Evolutionary conservation across 2,329 filamentous ascomycete genomes (phyloP).

Genomic region (Cordyceps fumosorosea): DNA sequence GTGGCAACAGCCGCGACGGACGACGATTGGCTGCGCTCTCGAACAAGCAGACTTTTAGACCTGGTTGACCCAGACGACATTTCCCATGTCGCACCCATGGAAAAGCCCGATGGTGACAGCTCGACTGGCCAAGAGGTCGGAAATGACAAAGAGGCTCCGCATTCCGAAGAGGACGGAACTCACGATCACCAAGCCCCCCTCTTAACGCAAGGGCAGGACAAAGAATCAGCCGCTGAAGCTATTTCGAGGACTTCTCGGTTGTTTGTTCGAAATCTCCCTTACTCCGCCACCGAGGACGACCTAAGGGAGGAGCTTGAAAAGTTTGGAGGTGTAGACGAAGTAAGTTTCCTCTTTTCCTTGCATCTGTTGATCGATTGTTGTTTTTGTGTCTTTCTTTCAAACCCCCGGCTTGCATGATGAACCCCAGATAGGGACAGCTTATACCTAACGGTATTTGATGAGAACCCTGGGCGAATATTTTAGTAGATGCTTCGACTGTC

Average conservation of each 20-base stretch:
- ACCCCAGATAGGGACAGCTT: slow-evolving; percentile 99
- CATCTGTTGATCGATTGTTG: slow-evolving; percentile 15
- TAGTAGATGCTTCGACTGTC: slow-evolving; percentile 99
- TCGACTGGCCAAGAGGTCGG: slow-evolving; percentile 6
- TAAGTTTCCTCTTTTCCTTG: slow-evolving; percentile 44
- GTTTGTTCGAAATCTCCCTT: slow-evolving; percentile 85
- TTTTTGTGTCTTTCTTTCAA: slow-evolving; percentile 2
- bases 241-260: slow-evolving; percentile 70
- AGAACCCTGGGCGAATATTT: slow-evolving; percentile 85
- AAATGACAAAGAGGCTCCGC: slow-evolving; percentile 18
- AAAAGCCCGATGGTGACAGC: slow-evolving; percentile 8
- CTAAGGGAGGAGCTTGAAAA: slow-evolving; percentile 63
- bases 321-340: slow-evolving; percentile 79
- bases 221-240: slow-evolving; percentile 44
- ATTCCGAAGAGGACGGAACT: slow-evolving; percentile 25
- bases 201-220: slow-evolving; percentile 23
- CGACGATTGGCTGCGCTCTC: slow-evolving; percentile 84
- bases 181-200: slow-evolving; percentile 22
- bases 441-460: slow-evolving; percentile 86
- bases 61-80: slow-evolving; percentile 68
- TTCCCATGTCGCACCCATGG: slow-evolving; percentile 15
- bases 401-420: slow-evolving; percentile 64
- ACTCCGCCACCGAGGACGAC: slow-evolving; percentile 70
- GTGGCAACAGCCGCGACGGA: slow-evolving; percentile 52
- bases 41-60: slow-evolving; percentile 80